Evolutionary conservation across 805 yeast species (phyloP).

Genomic region (Jamesozyma lodderae): DNA sequence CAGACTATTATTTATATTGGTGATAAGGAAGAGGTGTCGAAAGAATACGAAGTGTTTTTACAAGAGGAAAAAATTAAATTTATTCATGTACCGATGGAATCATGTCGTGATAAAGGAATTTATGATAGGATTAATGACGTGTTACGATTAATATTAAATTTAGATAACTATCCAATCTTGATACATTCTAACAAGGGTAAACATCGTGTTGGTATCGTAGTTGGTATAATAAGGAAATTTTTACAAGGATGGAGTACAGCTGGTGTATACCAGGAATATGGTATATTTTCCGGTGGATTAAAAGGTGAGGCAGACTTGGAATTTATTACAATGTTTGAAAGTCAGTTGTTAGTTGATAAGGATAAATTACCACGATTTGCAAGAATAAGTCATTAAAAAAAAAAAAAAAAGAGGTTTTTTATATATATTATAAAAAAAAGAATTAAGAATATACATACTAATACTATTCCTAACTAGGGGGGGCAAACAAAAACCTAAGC

Average conservation of each 20-base stretch:
- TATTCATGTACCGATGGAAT: conserved; percentile 54
- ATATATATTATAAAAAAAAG: no score
- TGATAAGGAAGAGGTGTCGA: conserved; percentile 50
- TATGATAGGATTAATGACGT: conserved; percentile 50
- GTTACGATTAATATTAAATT: conserved; percentile 46
- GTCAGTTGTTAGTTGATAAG: conserved; percentile 42
- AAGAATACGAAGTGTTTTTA: conserved; percentile 66
- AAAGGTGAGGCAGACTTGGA: conserved; percentile 89
- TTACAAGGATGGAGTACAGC: conserved; percentile 91
- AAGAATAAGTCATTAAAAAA: conserved; percentile 8
- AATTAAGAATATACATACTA: no score
- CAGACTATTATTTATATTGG: conserved; percentile 77
- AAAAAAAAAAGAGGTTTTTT: neutral
- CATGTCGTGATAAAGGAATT: conserved; percentile 67
- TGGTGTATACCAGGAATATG: conserved; percentile 89
- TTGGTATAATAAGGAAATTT: conserved; percentile 80
- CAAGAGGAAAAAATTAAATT: conserved; percentile 42
- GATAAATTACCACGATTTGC: conserved; percentile 57
- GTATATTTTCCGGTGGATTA: conserved; percentile 76
- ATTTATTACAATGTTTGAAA: conserved; percentile 76
- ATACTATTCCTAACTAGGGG: no score
- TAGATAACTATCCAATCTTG: conserved; percentile 74
- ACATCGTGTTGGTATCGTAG: conserved; percentile 86
- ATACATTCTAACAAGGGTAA: conserved; percentile 96
- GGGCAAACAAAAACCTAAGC: no score